Evolutionary conservation across 1,284 basidiomycete species (phyloP), one percentile per base, ranked within the genome.

Genomic region (Tilletiopsis washingtonensis): DNA sequence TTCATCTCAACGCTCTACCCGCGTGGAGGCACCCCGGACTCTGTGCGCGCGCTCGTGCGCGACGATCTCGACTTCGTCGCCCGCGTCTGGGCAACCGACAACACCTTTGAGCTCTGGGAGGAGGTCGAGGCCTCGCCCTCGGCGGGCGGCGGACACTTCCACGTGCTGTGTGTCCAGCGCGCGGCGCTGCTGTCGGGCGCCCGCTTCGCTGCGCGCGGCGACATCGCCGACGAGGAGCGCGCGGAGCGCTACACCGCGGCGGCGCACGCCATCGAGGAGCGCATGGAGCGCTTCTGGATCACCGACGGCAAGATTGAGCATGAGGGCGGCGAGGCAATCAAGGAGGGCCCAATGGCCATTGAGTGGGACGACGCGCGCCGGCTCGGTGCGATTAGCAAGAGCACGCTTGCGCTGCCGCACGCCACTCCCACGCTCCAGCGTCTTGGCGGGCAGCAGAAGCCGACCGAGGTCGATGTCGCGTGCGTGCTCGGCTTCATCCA

Each of bases 51-150:
- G 15, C 70, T 77, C 9, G 73, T 79, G 64, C 78, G 77, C 67
- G 77, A 75, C 40, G 78, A 79, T 56, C 63, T 79, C 17, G 77
- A 79, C 51, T 77, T 78, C 53, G 73, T 78, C 6, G 74, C 73
- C 2, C 48, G 67, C 27, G 57, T 62, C 0, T 78, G 76, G 75
- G 43, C 38, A 15, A 41, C 46, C 44, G 40, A 61, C 36, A 26
- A 56, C 1, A 72, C 75, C 0, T 78, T 76, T 49, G 77, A 78
- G 47, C 48, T 59, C 17, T 59, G 57, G 57, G 57, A 59, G 32
- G 57, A 59, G 39, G 57, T 59, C 25, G 34, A 45, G 29, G 57
- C 56, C 24, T 12, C 23, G 4, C 27, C 34, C 20, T 14, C 19
- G 4, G 47, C 43, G 20, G 23, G 42, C 15, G 47, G 56, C 12